phyloP scores from a whole-genome alignment of 2,329 filamentous ascomycete genomes.

The Clonostachys sp. region DNA sequence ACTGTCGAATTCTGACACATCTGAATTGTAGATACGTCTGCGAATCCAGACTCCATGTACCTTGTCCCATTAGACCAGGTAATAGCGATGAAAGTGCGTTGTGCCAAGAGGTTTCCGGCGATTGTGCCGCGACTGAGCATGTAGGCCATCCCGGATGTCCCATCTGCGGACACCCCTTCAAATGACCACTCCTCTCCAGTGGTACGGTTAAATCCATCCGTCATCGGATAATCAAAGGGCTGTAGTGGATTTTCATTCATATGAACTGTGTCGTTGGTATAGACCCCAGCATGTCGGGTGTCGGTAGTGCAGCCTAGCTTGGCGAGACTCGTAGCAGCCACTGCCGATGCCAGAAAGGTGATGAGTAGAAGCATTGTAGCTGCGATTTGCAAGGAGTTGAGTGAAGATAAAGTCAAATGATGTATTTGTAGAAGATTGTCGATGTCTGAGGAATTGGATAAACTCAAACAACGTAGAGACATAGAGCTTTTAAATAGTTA shows the following conservation, averaged over 20 bases:
- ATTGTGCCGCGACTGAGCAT: slow-evolving; percentile 7
- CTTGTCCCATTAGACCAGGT: slow-evolving; percentile 9
- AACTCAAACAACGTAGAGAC: not conserved
- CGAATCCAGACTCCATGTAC: slow-evolving; percentile 8
- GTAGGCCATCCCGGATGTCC: slow-evolving; percentile 6
- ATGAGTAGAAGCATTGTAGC: slow-evolving; percentile 3
- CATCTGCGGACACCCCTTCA: slow-evolving; percentile 5
- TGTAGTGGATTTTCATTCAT: slow-evolving; percentile 4
- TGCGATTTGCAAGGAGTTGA: slow-evolving; percentile 3
- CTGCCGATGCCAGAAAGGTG: slow-evolving; percentile 5
- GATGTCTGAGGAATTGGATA: not conserved
- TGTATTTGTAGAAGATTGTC: not conserved
- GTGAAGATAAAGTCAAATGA: not conserved
- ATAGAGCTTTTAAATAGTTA: not conserved
- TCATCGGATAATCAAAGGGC: slow-evolving; percentile 3
- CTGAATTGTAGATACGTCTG: slow-evolving; percentile 5
- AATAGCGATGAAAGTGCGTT: slow-evolving; percentile 7
- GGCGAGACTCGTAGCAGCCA: slow-evolving; percentile 4
- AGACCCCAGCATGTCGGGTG: slow-evolving; percentile 4
- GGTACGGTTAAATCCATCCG: slow-evolving; percentile 2
- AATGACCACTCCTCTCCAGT: slow-evolving; percentile 6
- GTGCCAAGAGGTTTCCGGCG: slow-evolving; percentile 3
- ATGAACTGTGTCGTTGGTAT: slow-evolving; percentile 2
- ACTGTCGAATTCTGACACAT: slow-evolving; percentile 4
- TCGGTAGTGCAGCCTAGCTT: slow-evolving; percentile 1